phyloP scores from a whole-genome alignment of 805 yeast genomes.

The Wickerhamomyces mucosus region DNA sequence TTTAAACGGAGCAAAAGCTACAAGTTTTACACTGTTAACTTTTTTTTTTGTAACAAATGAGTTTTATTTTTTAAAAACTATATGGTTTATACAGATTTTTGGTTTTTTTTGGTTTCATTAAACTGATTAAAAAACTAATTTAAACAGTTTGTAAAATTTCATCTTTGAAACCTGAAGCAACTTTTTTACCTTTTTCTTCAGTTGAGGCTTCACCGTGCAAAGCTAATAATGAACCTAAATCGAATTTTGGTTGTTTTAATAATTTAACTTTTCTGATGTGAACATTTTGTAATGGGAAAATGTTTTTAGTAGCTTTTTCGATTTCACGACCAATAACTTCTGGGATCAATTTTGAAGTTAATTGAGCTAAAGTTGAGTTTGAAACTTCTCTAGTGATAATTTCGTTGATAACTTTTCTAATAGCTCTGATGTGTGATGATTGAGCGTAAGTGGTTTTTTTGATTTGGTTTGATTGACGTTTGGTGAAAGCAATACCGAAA shows the following conservation, averaged over 20 bases:
- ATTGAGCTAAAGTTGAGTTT: conserved; percentile 90
- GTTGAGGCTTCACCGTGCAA: conserved; percentile 93
- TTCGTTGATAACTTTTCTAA: conserved; percentile 61
- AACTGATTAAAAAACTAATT: conserved; percentile 19
- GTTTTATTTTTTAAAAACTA: no score
- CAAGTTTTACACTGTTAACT: no score
- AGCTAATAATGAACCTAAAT: conserved; percentile 90
- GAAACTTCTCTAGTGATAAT: conserved; percentile 95
- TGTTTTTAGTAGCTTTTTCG: conserved; percentile 89
- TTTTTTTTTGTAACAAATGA: no score
- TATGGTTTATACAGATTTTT: no score
- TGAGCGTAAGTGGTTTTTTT: conserved; percentile 98
- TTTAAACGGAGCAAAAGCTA: no score
- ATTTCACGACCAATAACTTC: conserved; percentile 98
- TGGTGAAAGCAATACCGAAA: conserved; percentile 97
- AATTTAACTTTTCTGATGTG: conserved; percentile 98
- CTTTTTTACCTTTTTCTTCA: conserved; percentile 98
- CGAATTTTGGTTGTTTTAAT: conserved; percentile 98
- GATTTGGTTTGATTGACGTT: conserved; percentile 93
- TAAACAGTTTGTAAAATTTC: conserved; percentile 96
- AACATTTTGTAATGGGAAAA: conserved; percentile 97
- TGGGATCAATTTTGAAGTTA: conserved; percentile 94
- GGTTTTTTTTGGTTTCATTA: no score
- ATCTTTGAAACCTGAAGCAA: conserved; percentile 92
- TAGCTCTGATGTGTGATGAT: conserved; percentile 93